Evolutionary conservation across 192 early-diverging fungal genomes (phyloP), one percentile per base, ranked within the genome.

Genomic region (Umbelopsis isabellina): DNA sequence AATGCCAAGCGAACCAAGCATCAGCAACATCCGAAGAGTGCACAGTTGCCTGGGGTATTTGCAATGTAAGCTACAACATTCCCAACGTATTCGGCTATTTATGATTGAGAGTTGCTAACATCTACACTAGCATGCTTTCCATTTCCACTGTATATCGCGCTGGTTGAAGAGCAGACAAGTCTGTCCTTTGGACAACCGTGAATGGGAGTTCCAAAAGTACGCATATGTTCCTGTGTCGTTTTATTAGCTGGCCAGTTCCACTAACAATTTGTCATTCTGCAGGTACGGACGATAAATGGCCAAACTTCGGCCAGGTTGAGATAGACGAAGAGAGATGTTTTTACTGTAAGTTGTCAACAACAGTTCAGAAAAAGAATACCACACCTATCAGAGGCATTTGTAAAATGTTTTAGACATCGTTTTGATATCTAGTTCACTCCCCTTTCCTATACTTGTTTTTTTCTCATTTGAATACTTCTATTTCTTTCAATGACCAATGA

Each of bases 131-230:
- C 97, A 99, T 70, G 97, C 97, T 9, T 99, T 98, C 86, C 97
- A 99, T 52, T 96, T 95, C 72, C 97, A 99, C 75, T 99, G 97
- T 83, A 99, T 99, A 66, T 90, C 91, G 48, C 89, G 96, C 76
- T 99, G 97, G 97, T 84, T 99, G 46, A 98, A 97, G 84, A 95
- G 91, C 73, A 87, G 97, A 49, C 89, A 95, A 77, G 93, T 98
- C 22, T 99, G 97, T 76, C 97, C 97, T 47, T 82, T 99, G 77
- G 97, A 99, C 83, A 99, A 98, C 83, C 85, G 95, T 79, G 93
- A 97, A 82, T 99, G 97, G 97, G 95, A 95, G 77, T 94, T 92
- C 86, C 96, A 97, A 79, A 99, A 97, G 90, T 89, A 90, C 65
- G 89, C 44, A 9, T 3, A 51, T 51, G 35, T 52, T 12, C 18